Evolutionary conservation across 2,329 filamentous ascomycete genomes (phyloP).

Genomic region (Epichloe uncinata): DNA sequence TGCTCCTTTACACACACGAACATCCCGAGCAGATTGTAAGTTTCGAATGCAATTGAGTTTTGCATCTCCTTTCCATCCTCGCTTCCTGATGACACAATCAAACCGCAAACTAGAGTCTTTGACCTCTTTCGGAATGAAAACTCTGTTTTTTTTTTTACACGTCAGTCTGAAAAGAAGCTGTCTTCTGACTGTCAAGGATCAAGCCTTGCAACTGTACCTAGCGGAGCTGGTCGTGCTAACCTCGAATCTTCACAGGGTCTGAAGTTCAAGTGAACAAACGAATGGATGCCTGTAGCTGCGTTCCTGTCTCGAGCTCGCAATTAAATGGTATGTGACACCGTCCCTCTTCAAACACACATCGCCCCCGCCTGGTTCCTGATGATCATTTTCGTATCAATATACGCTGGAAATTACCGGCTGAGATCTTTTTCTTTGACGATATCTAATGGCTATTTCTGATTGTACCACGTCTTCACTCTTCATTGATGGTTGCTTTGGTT

Average conservation of each 20-base stretch:
- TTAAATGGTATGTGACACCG: not conserved
- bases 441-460: slow-evolving; percentile 83
- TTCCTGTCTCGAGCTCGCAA: not conserved
- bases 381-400: slow-evolving; percentile 56
- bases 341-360: not conserved
- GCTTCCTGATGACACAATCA: slow-evolving; percentile 63
- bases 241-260: slow-evolving; percentile 1
- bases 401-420: slow-evolving; percentile 96
- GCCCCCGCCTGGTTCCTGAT: slow-evolving; percentile 23
- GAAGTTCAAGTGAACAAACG: slow-evolving; percentile 6
- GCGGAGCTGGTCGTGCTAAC: slow-evolving; percentile 14
- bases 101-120: slow-evolving; percentile 98
- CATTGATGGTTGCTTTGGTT: slow-evolving; percentile 1
- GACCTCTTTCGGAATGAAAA: slow-evolving; percentile 73
- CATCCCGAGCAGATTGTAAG: slow-evolving; percentile 8
- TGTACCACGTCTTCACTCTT: slow-evolving; percentile 8
- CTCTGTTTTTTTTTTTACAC: slow-evolving; percentile 65
- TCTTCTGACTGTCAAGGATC: slow-evolving; percentile 3
- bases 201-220: not conserved
- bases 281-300: not conserved
- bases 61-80: slow-evolving; percentile 1
- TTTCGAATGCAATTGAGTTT: slow-evolving; percentile 1
- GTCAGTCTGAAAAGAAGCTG: slow-evolving; percentile 67
- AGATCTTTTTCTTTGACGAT: slow-evolving; percentile 60
- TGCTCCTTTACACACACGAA: slow-evolving; percentile 3